A percentile compares a stretch with the other conserved stretches of the same genome.
These are phyloP conservation scores for Cercospora nicotianae DNA, from an alignment of 2,329 filamentous ascomycete species.

Conservation along the genomic window DNA sequence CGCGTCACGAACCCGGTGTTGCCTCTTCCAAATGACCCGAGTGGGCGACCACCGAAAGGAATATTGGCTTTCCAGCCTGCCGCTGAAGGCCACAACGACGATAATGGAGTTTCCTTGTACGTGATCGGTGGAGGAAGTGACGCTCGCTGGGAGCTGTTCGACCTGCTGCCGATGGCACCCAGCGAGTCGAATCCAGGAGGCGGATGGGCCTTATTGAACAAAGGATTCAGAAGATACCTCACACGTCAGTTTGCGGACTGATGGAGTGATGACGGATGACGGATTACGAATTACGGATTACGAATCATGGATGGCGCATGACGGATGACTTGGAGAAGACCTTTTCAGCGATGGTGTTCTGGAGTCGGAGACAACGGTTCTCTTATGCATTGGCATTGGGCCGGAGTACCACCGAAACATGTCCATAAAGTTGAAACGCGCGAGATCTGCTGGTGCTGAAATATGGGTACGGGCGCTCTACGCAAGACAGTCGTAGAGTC, in stretches of 20 bases:
- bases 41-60: conserved; percentile 70
- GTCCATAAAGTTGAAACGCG: conserved; percentile 16
- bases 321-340: not conserved
- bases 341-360: conserved; percentile 1
- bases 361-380: not conserved
- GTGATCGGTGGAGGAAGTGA: conserved; percentile 40
- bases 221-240: conserved; percentile 39
- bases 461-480: not conserved
- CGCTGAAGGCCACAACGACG: conserved; percentile 23
- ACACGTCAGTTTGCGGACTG: conserved; percentile 39
- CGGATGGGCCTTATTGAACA: conserved; percentile 33
- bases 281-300: not conserved
- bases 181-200: conserved; percentile 14
- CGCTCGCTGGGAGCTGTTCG: conserved; percentile 40
- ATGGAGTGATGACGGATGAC: conserved; percentile 5
- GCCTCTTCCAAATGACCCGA: conserved; percentile 54
- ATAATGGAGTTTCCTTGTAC: conserved; percentile 33
- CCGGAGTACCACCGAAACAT: conserved; percentile 7
- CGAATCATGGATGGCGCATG: not conserved
- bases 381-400: not conserved
- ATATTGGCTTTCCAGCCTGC: conserved; percentile 70
- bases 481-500: not conserved
- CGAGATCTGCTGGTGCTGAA: not conserved
- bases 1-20: conserved; percentile 40
- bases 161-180: conserved; percentile 28